Evolutionary conservation across 2,329 filamentous ascomycete species (phyloP).

Genomic region (Hypoxylon sp.): DNA sequence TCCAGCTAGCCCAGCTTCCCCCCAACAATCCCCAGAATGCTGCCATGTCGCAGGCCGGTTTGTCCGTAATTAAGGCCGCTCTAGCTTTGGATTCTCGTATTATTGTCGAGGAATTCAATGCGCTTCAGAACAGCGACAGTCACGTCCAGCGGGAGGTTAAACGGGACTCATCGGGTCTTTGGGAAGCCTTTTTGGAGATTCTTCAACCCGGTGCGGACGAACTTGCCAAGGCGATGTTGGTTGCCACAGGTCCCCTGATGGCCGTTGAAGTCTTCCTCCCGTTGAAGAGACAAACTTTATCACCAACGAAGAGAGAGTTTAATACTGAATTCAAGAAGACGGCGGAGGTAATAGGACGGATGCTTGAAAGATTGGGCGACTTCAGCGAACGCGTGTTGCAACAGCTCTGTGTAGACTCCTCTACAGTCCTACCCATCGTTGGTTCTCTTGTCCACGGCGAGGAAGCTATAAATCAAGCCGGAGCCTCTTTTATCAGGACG

Average conservation of each 20-base stretch:
- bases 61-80: conserved; percentile 76
- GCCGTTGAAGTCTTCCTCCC: conserved; percentile 81
- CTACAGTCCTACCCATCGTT: conserved; percentile 81
- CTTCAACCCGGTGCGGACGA: conserved; percentile 77
- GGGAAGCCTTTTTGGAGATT: conserved; percentile 80
- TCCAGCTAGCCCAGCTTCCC: conserved; percentile 65
- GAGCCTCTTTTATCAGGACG: conserved; percentile 85
- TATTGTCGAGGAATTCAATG: conserved; percentile 76
- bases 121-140: conserved; percentile 70
- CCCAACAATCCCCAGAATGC: conserved; percentile 63
- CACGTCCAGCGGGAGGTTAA: conserved; percentile 76
- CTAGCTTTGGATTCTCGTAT: conserved; percentile 80
- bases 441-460: conserved; percentile 87
- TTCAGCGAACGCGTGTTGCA: conserved; percentile 79
- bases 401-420: conserved; percentile 75
- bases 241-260: conserved; percentile 78
- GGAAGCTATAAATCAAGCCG: conserved; percentile 81
- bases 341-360: conserved; percentile 74
- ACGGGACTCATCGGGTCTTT: conserved; percentile 81
- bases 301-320: conserved; percentile 74
- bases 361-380: conserved; percentile 84
- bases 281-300: conserved; percentile 62
- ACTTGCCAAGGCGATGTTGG: conserved; percentile 80
- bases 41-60: conserved; percentile 68
- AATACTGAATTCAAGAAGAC: conserved; percentile 77